A percentile compares a stretch with the other conserved stretches of the same genome.
Conservation (phyloP, 352 stramenopile genomes). For the Globisporangium spinosum region DNA sequence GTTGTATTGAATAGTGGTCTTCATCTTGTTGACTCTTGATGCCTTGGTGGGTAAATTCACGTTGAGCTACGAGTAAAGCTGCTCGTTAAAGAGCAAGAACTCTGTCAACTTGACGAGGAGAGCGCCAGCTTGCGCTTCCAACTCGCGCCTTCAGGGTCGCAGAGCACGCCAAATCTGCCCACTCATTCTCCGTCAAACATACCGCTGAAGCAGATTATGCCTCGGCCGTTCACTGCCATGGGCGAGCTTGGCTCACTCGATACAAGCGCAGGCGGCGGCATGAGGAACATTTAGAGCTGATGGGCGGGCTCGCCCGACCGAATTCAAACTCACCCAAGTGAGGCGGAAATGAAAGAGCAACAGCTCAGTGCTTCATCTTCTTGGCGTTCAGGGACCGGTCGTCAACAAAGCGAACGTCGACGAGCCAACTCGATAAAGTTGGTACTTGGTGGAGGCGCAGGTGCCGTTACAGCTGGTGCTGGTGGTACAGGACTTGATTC, state of each 20-base stretch:
- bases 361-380: not conserved
- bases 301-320: slow-evolving; percentile 32
- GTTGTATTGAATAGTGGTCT: not conserved
- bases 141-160: not conserved
- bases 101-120: not conserved
- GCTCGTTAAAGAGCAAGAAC: slow-evolving; percentile 17
- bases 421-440: slow-evolving; percentile 2
- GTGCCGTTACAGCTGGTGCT: not conserved
- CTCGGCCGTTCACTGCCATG: slow-evolving; percentile 28
- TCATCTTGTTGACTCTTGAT: not conserved
- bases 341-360: slow-evolving; percentile 10
- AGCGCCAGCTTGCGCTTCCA: not conserved
- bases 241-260: slow-evolving; percentile 18
- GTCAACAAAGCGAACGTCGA: slow-evolving; percentile 3
- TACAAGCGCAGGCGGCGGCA: slow-evolving; percentile 16
- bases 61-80: slow-evolving; percentile 18
- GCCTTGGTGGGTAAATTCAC: not conserved
- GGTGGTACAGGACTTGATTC: not conserved
- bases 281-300: slow-evolving; percentile 51
- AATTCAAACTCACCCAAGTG: not conserved
- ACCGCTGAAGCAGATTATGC: not conserved
- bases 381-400: no score
- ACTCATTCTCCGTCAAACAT: slow-evolving; percentile 9
- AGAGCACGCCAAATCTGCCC: slow-evolving; percentile 10
- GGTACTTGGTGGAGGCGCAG: not conserved